Conservation (phyloP, 169 alveolate species). For the Plasmodium chabaudi region DNA sequence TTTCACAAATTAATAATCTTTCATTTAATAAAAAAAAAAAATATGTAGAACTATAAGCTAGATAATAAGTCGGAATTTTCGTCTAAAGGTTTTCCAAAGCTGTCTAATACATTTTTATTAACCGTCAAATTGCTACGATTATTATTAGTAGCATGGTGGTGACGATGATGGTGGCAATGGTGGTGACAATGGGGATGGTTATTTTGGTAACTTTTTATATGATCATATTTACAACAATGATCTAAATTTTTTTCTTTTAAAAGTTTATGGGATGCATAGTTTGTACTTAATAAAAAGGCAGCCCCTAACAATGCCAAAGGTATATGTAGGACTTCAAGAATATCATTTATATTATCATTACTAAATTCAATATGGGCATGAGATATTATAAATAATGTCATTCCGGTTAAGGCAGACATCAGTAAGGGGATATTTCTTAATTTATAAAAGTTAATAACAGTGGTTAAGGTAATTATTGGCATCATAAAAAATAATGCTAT, state of each 20-base stretch:
- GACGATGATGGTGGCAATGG: too few relatives aligned
- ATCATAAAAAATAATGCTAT: conserved; percentile 50
- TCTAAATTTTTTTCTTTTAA: conserved; percentile 30
- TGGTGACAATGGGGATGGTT: neutral
- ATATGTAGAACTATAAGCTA: too few relatives aligned
- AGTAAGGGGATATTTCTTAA: conserved; percentile 41
- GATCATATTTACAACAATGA: conserved; percentile 36
- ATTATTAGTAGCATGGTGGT: too few relatives aligned
- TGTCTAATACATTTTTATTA: too few relatives aligned
- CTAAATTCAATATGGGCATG: conserved; percentile 32
- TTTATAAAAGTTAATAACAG: conserved; percentile 24
- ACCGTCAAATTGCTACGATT: too few relatives aligned
- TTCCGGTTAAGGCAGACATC: conserved; percentile 18
- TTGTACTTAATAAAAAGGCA: conserved; percentile 18
- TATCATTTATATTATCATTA: neutral
- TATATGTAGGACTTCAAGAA: conserved; percentile 2
- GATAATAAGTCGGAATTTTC: too few relatives aligned
- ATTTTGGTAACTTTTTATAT: neutral
- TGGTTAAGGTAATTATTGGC: conserved; percentile 38
- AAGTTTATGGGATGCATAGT: conserved; percentile 33
- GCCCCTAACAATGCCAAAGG: conserved; percentile 25
- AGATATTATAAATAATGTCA: conserved; percentile 29
- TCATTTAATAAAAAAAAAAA: too few relatives aligned
- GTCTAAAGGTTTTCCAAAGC: too few relatives aligned
- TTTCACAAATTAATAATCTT: too few relatives aligned